Base-by-base conservation (phyloP, 2,329 filamentous ascomycete genomes). In the Cadophora sp. region DNA sequence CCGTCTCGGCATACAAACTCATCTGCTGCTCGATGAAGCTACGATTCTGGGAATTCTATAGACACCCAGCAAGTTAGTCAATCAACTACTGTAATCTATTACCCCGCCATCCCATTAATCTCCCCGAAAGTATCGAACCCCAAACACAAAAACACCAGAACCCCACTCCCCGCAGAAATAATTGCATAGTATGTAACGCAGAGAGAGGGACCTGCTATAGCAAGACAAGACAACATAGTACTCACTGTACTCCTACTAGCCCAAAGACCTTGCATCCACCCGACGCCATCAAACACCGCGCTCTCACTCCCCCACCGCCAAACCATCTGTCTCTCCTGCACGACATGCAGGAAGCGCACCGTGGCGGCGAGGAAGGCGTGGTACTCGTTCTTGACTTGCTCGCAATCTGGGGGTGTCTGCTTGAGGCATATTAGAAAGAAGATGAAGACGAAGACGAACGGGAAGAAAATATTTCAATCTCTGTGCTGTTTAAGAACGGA, bases 1-100 rank as follows among this genome's bases (percentile, higher is more conserved):
- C 64, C 16, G 72, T 74, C 9, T 63, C 53, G 24, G 45, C 58
- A 70, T 76, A 77, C 24, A 76, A 60, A 20, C 27, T 65, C 64
- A 77, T 67, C 50, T 77, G 74, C 66, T 78, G 76, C 66, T 78
- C 76, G 36, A 78, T 77, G 51, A 78, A 78, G 36, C 71, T 74
- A 24, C 72, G 51, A n/a, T 77, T 56, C 62, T 76, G 75, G 33
- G 62, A 66, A 55, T 78, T 78, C 76, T 78, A 30, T 18, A 43
- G 43, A 13, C 50, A 22, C 33, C 33, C 11, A 14, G 6, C 39
- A n/a, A 20, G 13, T 64, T 18, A 68, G 60, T 50, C 16, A 56
- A 22, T 30, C 22, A 33, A 24, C 7, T 16, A 39, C 7, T 39
- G n/a, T n/a, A 4, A 39, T 2, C 36, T 7, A 39, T 45, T 8